A percentile compares a stretch with the other conserved stretches of the same genome.
phyloP scores from a whole-genome alignment of 805 yeast genomes.

The Zygosaccharomyces siamensis region DNA sequence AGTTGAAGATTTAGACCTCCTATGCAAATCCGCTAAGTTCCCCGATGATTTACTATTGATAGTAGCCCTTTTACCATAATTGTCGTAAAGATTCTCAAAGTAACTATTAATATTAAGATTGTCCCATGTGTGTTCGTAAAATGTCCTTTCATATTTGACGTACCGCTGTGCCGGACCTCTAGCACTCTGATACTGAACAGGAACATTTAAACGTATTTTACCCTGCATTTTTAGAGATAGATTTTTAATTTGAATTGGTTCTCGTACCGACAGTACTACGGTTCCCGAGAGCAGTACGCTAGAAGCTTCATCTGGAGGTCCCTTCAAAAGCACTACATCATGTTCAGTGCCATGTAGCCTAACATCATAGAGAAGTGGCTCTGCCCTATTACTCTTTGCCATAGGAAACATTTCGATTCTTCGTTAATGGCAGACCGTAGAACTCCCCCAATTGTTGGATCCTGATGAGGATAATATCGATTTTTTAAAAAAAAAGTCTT shows the following conservation, averaged over 20 bases:
- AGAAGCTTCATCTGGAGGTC: slow-evolving; percentile 70
- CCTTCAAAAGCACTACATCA: slow-evolving; percentile 78
- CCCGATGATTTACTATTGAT: slow-evolving; percentile 20
- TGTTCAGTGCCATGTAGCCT: slow-evolving; percentile 64
- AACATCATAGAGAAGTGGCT: slow-evolving; percentile 43
- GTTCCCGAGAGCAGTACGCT: slow-evolving; percentile 73
- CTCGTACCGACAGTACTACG: slow-evolving; percentile 68
- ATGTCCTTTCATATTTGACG: slow-evolving; percentile 49
- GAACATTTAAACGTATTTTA: slow-evolving; percentile 61
- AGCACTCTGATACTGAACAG: slow-evolving; percentile 46
- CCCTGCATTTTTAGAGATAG: slow-evolving; percentile 63
- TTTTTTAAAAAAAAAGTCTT: background rate
- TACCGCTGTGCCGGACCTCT: slow-evolving; percentile 46
- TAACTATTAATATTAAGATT: slow-evolving; percentile 50
- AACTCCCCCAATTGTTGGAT: background rate
- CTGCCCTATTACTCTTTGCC: slow-evolving; percentile 20
- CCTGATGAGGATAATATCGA: background rate
- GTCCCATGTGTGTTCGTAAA: slow-evolving; percentile 80
- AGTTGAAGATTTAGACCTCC: slow-evolving; percentile 32
- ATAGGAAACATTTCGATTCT: slow-evolving; percentile 13
- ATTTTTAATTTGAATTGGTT: slow-evolving; percentile 65
- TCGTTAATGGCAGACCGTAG: background rate
- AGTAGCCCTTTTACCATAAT: slow-evolving; percentile 20
- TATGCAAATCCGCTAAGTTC: slow-evolving; percentile 24
- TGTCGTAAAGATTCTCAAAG: slow-evolving; percentile 30